Conservation (phyloP, 2,329 filamentous ascomycete species). For the Juglanconis juglandina region DNA sequence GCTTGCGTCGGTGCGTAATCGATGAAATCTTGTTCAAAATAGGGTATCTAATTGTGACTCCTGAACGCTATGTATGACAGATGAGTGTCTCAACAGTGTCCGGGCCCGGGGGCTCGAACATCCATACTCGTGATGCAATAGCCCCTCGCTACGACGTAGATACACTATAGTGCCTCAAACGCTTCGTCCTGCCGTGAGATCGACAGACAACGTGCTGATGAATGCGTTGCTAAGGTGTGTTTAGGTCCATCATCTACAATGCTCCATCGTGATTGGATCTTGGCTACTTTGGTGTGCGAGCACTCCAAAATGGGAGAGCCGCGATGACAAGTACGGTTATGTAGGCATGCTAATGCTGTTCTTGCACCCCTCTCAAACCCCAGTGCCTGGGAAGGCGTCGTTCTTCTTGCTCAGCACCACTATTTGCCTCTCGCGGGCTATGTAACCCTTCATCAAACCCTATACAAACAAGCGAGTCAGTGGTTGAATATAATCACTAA, state of each 20-base stretch:
- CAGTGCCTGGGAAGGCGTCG: constrained; percentile 90
- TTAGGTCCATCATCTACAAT: not conserved
- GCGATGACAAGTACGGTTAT: not conserved
- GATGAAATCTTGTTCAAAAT: not conserved
- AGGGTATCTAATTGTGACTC: not conserved
- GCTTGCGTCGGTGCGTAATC: no score
- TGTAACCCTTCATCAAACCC: constrained; percentile 98
- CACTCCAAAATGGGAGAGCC: not conserved
- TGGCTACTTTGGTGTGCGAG: not conserved
- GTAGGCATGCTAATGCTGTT: no score
- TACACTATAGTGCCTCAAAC: not conserved
- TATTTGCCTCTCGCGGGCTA: constrained; percentile 82
- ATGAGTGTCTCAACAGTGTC: no score
- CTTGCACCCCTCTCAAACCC: constrained; percentile 43
- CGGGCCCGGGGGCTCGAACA: no score
- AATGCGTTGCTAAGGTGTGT: no score
- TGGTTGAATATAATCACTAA: constrained; percentile 17
- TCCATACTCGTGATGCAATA: not conserved
- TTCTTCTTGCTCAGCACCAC: constrained; percentile 94
- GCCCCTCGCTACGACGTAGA: not conserved
- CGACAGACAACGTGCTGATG: no score
- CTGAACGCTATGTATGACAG: not conserved
- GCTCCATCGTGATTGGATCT: not conserved
- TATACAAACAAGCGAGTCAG: constrained; percentile 36
- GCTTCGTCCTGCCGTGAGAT: not conserved